Evolutionary conservation across 2,329 filamentous ascomycete genomes (phyloP).

Genomic region (Botrytis byssoidea): DNA sequence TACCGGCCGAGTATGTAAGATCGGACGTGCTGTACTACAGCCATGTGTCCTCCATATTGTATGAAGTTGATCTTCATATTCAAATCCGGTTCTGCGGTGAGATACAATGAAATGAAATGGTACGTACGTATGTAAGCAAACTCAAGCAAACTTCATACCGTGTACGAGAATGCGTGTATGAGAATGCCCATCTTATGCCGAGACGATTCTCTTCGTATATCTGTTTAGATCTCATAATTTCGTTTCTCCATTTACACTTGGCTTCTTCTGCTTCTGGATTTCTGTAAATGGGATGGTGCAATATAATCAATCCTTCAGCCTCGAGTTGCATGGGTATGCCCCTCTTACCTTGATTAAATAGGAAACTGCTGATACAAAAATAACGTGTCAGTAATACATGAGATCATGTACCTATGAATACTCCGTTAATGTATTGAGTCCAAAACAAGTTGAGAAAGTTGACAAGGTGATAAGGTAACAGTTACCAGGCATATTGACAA

Average conservation of each 20-base stretch:
- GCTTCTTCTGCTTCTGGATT: background rate
- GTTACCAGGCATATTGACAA: slow-evolving; percentile 2
- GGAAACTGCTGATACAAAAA: slow-evolving; percentile 6
- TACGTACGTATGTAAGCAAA: background rate
- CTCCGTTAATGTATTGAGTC: background rate
- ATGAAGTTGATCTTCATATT: slow-evolving; percentile 6
- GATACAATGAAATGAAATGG: background rate
- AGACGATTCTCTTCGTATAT: background rate
- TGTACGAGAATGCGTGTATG: background rate
- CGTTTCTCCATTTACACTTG: slow-evolving; percentile 1
- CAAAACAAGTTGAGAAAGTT: slow-evolving; percentile 11
- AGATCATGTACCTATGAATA: slow-evolving; percentile 1
- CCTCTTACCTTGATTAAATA: background rate
- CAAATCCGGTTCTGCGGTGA: background rate
- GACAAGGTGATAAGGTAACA: background rate
- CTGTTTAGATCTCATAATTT: slow-evolving; percentile 5
- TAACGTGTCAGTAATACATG: slow-evolving; percentile 1
- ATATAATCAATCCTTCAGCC: slow-evolving; percentile 19
- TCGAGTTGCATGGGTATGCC: background rate
- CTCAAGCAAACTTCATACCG: background rate
- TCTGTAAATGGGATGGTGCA: background rate
- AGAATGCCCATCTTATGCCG: slow-evolving; percentile 4
- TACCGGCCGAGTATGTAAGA: slow-evolving; percentile 12
- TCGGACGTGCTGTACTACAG: slow-evolving; percentile 5
- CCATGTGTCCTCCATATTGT: background rate